These are phyloP conservation scores for Talaromyces trachyspermus DNA, from an alignment of 495 filamentous ascomycete genomes.

Conservation along the genomic window DNA sequence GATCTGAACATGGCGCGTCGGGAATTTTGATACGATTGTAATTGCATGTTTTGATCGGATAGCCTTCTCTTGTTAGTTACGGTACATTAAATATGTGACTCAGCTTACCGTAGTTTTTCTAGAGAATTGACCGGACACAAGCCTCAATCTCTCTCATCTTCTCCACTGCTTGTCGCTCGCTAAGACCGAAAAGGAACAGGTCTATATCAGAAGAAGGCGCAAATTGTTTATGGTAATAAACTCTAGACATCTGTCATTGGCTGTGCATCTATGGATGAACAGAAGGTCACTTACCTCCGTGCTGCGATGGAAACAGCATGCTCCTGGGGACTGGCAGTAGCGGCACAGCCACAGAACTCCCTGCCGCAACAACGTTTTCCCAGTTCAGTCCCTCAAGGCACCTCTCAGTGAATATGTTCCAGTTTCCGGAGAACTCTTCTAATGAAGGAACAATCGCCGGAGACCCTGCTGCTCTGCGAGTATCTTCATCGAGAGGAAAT, in stretches of 20 bases:
- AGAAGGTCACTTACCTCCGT: no score
- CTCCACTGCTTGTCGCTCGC: constrained; percentile 61
- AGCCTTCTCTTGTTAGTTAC: constrained; percentile 70
- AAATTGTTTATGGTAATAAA: constrained; percentile 72
- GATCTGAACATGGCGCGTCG: constrained; percentile 61
- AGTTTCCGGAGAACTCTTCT: constrained; percentile 67
- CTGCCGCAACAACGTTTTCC: constrained; percentile 70
- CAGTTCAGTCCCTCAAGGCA: constrained; percentile 59
- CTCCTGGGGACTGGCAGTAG: constrained; percentile 63
- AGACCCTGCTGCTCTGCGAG: constrained; percentile 51
- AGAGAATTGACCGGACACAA: no score
- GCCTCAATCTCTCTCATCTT: constrained; percentile 76
- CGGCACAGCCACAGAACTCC: constrained; percentile 67
- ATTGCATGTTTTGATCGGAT: constrained; percentile 65
- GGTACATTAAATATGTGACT: constrained; percentile 61
- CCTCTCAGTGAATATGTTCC: constrained; percentile 68
- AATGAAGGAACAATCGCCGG: constrained; percentile 57
- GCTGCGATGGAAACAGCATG: no score
- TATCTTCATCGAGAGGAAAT: constrained; percentile 53
- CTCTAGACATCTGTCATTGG: constrained; percentile 57
- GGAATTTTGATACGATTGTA: constrained; percentile 64
- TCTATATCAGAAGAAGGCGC: constrained; percentile 80
- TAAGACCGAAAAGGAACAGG: constrained; percentile 72
- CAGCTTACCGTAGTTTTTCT: no score
- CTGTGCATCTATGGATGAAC: constrained; percentile 45